Conservation (phyloP, 495 filamentous ascomycete species). For the Lophium mytilinum region DNA sequence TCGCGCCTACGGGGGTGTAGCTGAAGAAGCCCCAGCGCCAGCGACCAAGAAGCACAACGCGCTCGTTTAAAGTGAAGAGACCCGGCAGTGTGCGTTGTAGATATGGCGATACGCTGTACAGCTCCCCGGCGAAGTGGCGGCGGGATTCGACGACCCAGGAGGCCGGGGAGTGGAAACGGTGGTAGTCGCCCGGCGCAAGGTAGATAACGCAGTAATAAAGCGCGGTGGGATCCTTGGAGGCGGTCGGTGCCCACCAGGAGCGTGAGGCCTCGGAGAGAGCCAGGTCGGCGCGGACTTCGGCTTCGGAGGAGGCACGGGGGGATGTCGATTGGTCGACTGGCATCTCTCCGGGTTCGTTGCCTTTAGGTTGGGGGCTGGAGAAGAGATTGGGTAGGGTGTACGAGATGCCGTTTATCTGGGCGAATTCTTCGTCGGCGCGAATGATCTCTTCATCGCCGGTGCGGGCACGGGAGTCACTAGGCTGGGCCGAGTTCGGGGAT, state of each 20-base stretch:
- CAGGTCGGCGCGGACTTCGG: conserved; percentile 75
- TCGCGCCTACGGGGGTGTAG: conserved; percentile 91
- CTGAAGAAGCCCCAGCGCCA: conserved; percentile 98
- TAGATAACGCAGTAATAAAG: conserved; percentile 95
- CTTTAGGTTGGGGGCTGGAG: conserved; percentile 51
- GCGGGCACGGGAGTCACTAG: conserved; percentile 10
- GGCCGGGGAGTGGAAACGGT: conserved; percentile 91
- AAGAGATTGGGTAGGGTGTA: conserved; percentile 88
- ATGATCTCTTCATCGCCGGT: conserved; percentile 54
- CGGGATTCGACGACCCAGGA: conserved; percentile 89
- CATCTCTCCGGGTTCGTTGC: conserved; percentile 28
- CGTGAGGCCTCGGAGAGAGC: conserved; percentile 55
- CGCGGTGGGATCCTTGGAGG: conserved; percentile 50
- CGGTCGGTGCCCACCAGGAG: conserved; percentile 65
- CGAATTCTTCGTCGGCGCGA: conserved; percentile 80
- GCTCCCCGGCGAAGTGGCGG: conserved; percentile 91
- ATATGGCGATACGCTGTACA: conserved; percentile 92
- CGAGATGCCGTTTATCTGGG: conserved; percentile 88
- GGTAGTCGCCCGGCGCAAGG: conserved; percentile 96
- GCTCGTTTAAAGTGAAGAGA: conserved; percentile 92
- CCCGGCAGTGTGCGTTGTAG: conserved; percentile 84
- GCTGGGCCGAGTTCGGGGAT: conserved; percentile 26
- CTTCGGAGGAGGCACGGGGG: conserved; percentile 59
- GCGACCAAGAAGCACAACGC: conserved; percentile 83
- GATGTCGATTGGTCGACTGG: conserved; percentile 58